A percentile compares a stretch with the other conserved stretches of the same genome.
These are phyloP conservation scores for Termitomyces sp. DNA, from an alignment of 768 basidiomycete species.

Conservation along the genomic window DNA sequence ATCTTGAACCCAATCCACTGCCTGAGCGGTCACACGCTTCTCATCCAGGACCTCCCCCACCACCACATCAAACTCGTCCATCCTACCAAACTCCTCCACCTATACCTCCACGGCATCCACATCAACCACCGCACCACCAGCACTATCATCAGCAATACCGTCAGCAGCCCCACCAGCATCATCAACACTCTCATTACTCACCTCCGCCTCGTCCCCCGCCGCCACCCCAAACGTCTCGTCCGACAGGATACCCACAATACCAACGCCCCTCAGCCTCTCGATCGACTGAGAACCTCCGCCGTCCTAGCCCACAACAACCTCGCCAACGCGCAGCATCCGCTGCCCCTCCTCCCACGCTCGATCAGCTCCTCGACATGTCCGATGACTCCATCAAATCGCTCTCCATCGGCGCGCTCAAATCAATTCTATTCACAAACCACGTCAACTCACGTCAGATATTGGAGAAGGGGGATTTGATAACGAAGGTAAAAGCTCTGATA, in stretches of 20 bases:
- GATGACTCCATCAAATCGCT: constrained; percentile 51
- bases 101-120: constrained; percentile 16
- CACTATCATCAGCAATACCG: constrained; percentile 1
- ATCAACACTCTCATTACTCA: constrained; percentile 15
- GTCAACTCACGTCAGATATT: constrained; percentile 71
- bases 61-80: constrained; percentile 16
- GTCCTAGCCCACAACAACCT: constrained; percentile 17
- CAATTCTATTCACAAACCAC: constrained; percentile 75
- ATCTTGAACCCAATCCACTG: constrained; percentile 45
- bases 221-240: constrained; percentile 10
- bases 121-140: constrained; percentile 9
- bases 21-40: constrained; percentile 20
- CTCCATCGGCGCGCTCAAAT: constrained; percentile 70
- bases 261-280: constrained; percentile 18
- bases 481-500: constrained; percentile 56
- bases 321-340: constrained; percentile 40
- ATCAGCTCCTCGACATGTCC: constrained; percentile 61
- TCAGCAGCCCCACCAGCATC: constrained; percentile 5
- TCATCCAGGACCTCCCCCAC: constrained; percentile 17
- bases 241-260: constrained; percentile 18
- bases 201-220: constrained; percentile 12
- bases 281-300: constrained; percentile 16
- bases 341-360: constrained; percentile 52
- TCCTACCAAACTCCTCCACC: constrained; percentile 18
- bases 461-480: constrained; percentile 86